A percentile compares a stretch with the other conserved stretches of the same genome.
phyloP scores from a whole-genome alignment of 208 protist species.

The Leishmania tarentolae region DNA sequence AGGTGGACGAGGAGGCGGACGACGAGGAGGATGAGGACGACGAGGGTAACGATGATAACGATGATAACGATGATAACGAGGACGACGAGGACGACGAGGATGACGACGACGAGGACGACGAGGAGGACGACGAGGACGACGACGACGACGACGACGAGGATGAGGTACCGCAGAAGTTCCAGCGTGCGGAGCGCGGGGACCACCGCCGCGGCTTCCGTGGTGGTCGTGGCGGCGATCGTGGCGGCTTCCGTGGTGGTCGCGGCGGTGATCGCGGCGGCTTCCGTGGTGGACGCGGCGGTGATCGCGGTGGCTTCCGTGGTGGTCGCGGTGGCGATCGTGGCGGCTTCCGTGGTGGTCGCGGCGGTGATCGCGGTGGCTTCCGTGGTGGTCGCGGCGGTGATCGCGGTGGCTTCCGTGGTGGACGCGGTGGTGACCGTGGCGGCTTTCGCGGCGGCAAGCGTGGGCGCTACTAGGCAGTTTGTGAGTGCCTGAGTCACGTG shows the following conservation, averaged over 20 bases:
- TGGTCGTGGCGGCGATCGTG: constrained; percentile 48
- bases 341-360: constrained; percentile 61
- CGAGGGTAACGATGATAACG: constrained; percentile 25
- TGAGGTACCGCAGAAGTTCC: constrained; percentile 73
- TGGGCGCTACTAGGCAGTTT: constrained; percentile 15
- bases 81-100: constrained; percentile 31
- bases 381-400: constrained; percentile 5
- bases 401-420: constrained; percentile 46
- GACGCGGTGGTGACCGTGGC: constrained; percentile 48
- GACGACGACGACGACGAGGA: constrained; percentile 44
- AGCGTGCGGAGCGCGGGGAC: constrained; percentile 65
- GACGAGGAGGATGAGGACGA: constrained; percentile 27
- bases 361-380: constrained; percentile 10
- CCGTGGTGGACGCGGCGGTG: constrained; percentile 66
- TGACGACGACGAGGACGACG: constrained; percentile 38
- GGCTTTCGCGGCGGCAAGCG: constrained; percentile 56
- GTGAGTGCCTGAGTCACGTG: background rate
- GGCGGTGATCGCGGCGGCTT: constrained; percentile 61
- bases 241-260: constrained; percentile 49
- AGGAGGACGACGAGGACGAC: constrained; percentile 42
- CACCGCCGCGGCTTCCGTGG: constrained; percentile 49
- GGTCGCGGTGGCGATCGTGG: constrained; percentile 57
- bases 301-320: constrained; percentile 64
- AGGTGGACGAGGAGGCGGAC: constrained; percentile 29
- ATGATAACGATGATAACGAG: constrained; percentile 27